phyloP scores from a whole-genome alignment of 2,329 filamentous ascomycete genomes.

The Aspergillus carbonarius region DNA sequence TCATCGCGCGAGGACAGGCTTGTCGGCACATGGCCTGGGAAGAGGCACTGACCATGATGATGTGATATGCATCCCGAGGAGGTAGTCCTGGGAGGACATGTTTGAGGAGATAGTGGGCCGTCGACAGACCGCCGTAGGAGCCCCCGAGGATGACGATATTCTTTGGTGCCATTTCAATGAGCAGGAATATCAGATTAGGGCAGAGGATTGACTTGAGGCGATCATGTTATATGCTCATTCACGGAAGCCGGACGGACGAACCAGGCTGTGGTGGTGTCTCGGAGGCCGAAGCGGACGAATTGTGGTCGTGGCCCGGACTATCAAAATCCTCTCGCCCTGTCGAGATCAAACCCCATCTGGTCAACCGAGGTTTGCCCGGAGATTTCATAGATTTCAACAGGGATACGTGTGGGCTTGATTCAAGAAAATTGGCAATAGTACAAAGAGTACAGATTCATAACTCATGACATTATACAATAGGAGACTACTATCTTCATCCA shows the following conservation, averaged over 20 bases:
- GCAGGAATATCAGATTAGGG: not conserved
- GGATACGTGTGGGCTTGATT: too few relatives aligned
- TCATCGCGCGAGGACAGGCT: conserved; percentile 49
- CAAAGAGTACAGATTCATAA: too few relatives aligned
- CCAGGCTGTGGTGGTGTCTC: not conserved
- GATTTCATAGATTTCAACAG: too few relatives aligned
- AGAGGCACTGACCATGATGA: conserved; percentile 48
- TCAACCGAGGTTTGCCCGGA: too few relatives aligned
- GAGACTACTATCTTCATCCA: too few relatives aligned
- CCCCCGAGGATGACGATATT: conserved; percentile 53
- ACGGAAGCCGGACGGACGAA: not conserved
- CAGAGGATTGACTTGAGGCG: not conserved
- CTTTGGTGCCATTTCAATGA: not conserved
- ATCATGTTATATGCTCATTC: not conserved
- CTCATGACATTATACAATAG: too few relatives aligned
- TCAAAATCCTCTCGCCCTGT: too few relatives aligned
- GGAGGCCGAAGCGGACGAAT: not conserved
- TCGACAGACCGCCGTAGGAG: conserved; percentile 53
- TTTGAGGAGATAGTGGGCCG: conserved; percentile 55
- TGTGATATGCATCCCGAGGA: conserved; percentile 37
- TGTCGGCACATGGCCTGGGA: conserved; percentile 45
- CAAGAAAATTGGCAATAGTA: too few relatives aligned
- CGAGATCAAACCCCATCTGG: too few relatives aligned
- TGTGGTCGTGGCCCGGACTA: too few relatives aligned
- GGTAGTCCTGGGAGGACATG: conserved; percentile 49